Conservation (phyloP, 1,284 basidiomycete species). For the Fomitopsis betulina region DNA sequence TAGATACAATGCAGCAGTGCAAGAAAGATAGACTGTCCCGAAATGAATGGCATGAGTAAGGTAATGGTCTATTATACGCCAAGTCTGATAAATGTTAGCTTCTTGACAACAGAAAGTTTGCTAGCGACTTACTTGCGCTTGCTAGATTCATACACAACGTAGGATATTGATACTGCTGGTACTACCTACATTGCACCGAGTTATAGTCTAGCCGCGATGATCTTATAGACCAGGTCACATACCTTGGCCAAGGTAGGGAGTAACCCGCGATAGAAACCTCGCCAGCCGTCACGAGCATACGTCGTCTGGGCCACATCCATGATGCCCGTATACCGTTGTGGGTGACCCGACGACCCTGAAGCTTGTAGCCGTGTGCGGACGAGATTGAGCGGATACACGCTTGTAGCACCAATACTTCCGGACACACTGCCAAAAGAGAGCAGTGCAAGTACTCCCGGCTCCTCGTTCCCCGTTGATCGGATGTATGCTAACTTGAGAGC, state of each 20-base stretch:
- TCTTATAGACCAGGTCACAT: neutral
- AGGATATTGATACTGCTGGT: slow-evolving; percentile 92
- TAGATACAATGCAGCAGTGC: slow-evolving; percentile 20
- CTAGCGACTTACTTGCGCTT: slow-evolving; percentile 59
- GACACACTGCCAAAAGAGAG: slow-evolving; percentile 88
- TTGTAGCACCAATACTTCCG: slow-evolving; percentile 88
- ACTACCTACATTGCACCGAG: slow-evolving; percentile 58
- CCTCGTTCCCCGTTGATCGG: slow-evolving; percentile 75
- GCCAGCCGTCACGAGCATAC: slow-evolving; percentile 83
- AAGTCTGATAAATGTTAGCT: slow-evolving; percentile 29
- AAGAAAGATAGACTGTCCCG: slow-evolving; percentile 1
- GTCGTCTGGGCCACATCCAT: slow-evolving; percentile 84
- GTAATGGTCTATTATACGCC: slow-evolving; percentile 36
- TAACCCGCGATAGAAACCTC: slow-evolving; percentile 93
- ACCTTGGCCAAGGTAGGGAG: slow-evolving; percentile 91
- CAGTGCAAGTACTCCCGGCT: slow-evolving; percentile 79
- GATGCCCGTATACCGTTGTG: slow-evolving; percentile 84
- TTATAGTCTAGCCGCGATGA: neutral
- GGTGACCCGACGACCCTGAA: slow-evolving; percentile 90
- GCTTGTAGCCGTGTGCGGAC: slow-evolving; percentile 95
- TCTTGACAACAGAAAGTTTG: neutral
- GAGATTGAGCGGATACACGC: slow-evolving; percentile 90
- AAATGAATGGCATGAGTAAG: neutral
- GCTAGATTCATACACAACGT: slow-evolving; percentile 84
- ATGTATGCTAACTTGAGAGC: slow-evolving; percentile 84